These are phyloP conservation scores for Rhizomucor miehei DNA, from an alignment of 371 early-diverging fungal genomes.

Conservation along the genomic window DNA sequence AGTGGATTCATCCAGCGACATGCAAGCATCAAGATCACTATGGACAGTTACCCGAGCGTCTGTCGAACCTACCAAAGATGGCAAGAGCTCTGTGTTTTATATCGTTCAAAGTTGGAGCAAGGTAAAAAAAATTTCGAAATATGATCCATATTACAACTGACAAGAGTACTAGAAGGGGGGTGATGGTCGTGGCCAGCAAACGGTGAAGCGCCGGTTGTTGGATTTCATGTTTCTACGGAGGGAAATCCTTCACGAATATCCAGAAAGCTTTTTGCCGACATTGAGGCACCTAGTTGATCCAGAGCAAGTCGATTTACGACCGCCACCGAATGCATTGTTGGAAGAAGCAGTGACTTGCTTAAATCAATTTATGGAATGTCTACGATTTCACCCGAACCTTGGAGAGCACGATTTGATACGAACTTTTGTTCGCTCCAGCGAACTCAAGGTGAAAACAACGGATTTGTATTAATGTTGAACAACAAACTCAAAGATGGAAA, in stretches of 20 bases:
- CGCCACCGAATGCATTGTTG: conserved; percentile 38
- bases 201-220: conserved; percentile 27
- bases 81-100: neutral
- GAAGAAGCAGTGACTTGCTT: conserved; percentile 29
- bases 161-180: neutral
- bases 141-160: neutral
- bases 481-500: conserved; percentile 38
- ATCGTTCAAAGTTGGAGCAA: conserved; percentile 1
- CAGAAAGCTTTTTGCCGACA: conserved; percentile 53
- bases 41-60: conserved; percentile 34
- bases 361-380: conserved; percentile 46
- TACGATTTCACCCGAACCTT: conserved; percentile 44
- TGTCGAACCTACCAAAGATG: conserved; percentile 6
- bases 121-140: neutral
- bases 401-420: conserved; percentile 44
- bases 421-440: conserved; percentile 46
- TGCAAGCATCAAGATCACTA: neutral
- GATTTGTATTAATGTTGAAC: too few relatives aligned
- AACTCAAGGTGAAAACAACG: conserved; percentile 37
- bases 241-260: conserved; percentile 40
- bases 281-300: conserved; percentile 38
- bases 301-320: conserved; percentile 29
- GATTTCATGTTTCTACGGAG: conserved; percentile 47
- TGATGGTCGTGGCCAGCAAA: too few relatives aligned
- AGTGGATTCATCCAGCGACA: neutral